phyloP scores from a whole-genome alignment of 331 rosid species.

The Telfairia occidentalis region DNA sequence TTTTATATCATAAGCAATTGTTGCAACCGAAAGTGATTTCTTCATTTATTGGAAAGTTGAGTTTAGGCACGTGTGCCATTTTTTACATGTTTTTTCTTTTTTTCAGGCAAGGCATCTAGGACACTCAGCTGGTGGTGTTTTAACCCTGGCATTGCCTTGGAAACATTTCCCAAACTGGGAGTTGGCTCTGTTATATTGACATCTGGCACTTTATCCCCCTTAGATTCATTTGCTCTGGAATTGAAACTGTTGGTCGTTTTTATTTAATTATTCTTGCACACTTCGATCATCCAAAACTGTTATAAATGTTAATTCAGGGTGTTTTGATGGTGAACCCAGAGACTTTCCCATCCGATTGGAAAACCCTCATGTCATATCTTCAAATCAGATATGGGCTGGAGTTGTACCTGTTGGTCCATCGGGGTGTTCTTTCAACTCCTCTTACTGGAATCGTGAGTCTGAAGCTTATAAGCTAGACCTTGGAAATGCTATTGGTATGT shows the following conservation, averaged over 20 bases:
- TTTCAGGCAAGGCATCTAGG: constrained; percentile 67
- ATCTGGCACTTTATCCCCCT: constrained; percentile 86
- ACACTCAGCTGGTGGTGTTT: constrained; percentile 99
- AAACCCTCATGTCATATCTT: constrained; percentile 81
- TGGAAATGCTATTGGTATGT: constrained; percentile 90
- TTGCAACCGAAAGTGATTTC: background rate
- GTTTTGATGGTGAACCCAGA: constrained; percentile 41
- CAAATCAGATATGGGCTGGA: constrained; percentile 97
- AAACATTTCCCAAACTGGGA: constrained; percentile 44
- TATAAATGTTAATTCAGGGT: constrained; percentile 14
- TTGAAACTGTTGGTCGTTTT: constrained; percentile 52
- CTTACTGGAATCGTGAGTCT: constrained; percentile 70
- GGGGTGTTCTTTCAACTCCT: constrained; percentile 77
- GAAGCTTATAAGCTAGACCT: constrained; percentile 77
- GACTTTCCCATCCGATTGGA: constrained; percentile 80
- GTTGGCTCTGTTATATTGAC: constrained; percentile 89
- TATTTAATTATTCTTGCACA: constrained; percentile 7
- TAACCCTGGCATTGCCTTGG: constrained; percentile 95
- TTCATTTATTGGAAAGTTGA: background rate
- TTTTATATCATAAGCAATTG: background rate
- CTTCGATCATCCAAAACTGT: constrained; percentile 18
- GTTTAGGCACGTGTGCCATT: background rate
- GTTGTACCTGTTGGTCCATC: constrained; percentile 87
- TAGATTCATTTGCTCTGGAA: constrained; percentile 89
- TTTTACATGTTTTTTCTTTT: background rate